Base-by-base conservation (phyloP, 1,284 basidiomycete species). In the Tilletiopsis washingtonensis region DNA sequence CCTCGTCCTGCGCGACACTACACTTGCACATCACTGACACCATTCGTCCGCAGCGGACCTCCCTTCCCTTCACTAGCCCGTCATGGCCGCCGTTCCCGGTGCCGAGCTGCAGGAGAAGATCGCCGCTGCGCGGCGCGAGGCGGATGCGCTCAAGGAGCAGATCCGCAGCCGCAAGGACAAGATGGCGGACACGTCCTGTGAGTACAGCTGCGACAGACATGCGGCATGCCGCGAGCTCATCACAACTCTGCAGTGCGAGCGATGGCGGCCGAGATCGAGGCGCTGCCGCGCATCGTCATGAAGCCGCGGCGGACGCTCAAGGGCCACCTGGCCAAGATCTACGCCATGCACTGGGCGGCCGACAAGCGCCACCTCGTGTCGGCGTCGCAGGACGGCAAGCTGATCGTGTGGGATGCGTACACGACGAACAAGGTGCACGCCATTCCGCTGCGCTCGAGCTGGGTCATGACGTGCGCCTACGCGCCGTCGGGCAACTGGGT, bases 391-490 rank as follows among this genome's bases (percentile, higher is more conserved):
- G 93, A 99, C 73, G 94, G 94, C 56, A 97, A 98, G 76, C 82
- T 99, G 52, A 97, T 99, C 74, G 90, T 99, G 45, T 99, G 93
- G 93, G 93, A 99, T 75, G 93, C 94, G 39, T 97, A 97, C 77
- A 96, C 93, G 7, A 94, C 91, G 56, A 97, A 98, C 81, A 98
- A 98, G 79, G 93, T 98, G 51, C 91, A 98, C 74, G 93, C 93
- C 61, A 97, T 98, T 74, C 93, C 93, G 40, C 80, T 98, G 36
- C 84, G 93, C 43, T 94, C 90, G 34, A 90, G 86, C 62, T 98
- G 94, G 94, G 93, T 98, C 77, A 98, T 98, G 93, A 97, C 94
- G 42, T 98, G 94, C 75, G 93, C 94, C 43, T 98, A 97, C 76
- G 85, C 93, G 14, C 93, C 94, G 5, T 90, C 88, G 20, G 93